Evolutionary conservation across 352 stramenopile species (phyloP), one percentile per base, ranked within the genome.

Genomic region (Pythium grandisporangium): DNA sequence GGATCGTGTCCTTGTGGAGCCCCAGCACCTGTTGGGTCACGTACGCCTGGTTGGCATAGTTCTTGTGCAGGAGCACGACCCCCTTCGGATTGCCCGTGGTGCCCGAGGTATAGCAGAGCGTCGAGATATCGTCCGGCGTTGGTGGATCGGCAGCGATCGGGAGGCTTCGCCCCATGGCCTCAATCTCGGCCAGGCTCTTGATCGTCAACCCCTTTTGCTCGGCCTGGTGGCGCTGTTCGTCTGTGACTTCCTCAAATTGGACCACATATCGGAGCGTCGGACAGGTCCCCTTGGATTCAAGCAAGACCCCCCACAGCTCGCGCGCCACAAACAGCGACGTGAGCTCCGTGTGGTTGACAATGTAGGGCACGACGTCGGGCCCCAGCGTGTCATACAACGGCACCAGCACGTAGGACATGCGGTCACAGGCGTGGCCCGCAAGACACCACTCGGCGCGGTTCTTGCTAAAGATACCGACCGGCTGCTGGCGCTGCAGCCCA

Each of bases 61-160:
- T 85, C 32, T 47, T 37, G 58, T 98, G 94, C 17, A 75, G 84
- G 13, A 98, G 61, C 16, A 98, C 69, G 22, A 86, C 95, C 14
- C 92, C 93, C 58, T 98, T 98, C 30, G 94, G 89, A 60, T 95
- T 67, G 13, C 91, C 91, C 17, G 89, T 98, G 12, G 92, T 98
- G 8, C 91, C 93, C 20, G 69, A 96, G 2, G 90, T 97, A 53
- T 95, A 96, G 70, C 73, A 95, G 29, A 96, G 63, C 20, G 91
- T 97, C 17, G 83, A 81, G 7, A 98, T 47, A 56, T 97, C 91
- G 0, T 53, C 45, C 16, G 63, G 56, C 20, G 51, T 26, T 5
- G 67, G 63, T 6, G 61, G 64, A 2, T 67, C 61, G 11, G 40
- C 52, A 16, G 53, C 53, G 32, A 57, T 35, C n/a, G 57, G 46